These are phyloP conservation scores for Kodamaea kakaduensis DNA, from an alignment of 805 yeast species.

Conservation along the genomic window DNA sequence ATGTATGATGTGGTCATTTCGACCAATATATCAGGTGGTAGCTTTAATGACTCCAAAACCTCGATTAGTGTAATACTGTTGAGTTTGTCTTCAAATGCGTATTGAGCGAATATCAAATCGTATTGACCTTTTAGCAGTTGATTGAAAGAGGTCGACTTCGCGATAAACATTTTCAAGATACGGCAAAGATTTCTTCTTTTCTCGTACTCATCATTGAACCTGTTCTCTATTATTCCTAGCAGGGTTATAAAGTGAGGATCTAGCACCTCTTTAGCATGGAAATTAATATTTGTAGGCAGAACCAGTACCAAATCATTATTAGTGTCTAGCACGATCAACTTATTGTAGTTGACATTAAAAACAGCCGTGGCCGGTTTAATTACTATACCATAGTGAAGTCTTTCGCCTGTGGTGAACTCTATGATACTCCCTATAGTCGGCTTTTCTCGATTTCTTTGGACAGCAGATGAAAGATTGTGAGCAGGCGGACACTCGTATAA, in stretches of 20 bases:
- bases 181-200: slow-evolving; percentile 20
- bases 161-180: slow-evolving; percentile 24
- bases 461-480: slow-evolving; percentile 14
- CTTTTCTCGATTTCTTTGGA: slow-evolving; percentile 13
- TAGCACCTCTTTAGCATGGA: slow-evolving; percentile 27
- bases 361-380: slow-evolving; percentile 25
- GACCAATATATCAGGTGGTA: slow-evolving; percentile 11
- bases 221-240: slow-evolving; percentile 18
- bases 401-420: slow-evolving; percentile 23
- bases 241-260: slow-evolving; percentile 18
- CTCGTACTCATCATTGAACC: slow-evolving; percentile 17
- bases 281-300: slow-evolving; percentile 25
- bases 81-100: slow-evolving; percentile 14
- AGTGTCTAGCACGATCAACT: slow-evolving; percentile 28
- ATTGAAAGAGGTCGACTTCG: slow-evolving; percentile 13
- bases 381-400: slow-evolving; percentile 31
- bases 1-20: slow-evolving; percentile 18
- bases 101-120: slow-evolving; percentile 23
- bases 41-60: slow-evolving; percentile 14
- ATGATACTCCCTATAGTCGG: slow-evolving; percentile 38
- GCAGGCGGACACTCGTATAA: slow-evolving; percentile 8
- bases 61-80: slow-evolving; percentile 14
- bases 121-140: slow-evolving; percentile 14
- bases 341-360: slow-evolving; percentile 32
- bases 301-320: slow-evolving; percentile 28